These are phyloP conservation scores for Plantago rigida DNA, from an alignment of 305 asterid genomes.

Conservation along the genomic window DNA sequence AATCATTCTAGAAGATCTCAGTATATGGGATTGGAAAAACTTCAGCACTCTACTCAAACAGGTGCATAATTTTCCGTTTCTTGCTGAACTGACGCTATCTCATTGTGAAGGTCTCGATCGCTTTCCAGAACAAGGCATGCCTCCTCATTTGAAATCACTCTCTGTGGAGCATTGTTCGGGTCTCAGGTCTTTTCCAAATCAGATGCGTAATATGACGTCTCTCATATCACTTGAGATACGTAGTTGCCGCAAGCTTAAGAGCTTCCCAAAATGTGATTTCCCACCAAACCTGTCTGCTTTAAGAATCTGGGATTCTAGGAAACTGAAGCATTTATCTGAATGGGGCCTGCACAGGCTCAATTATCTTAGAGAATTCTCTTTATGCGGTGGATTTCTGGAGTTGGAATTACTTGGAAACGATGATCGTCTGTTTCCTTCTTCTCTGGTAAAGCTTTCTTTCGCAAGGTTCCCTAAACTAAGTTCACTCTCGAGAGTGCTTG, in stretches of 20 bases:
- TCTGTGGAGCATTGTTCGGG: constrained; percentile 22
- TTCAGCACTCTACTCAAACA: constrained; percentile 16
- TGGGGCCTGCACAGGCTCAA: constrained; percentile 38
- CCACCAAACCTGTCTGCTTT: constrained; percentile 27
- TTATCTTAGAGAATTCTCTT: constrained; percentile 30
- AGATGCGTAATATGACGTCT: constrained; percentile 16
- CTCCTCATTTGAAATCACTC: constrained; percentile 24
- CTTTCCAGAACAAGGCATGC: constrained; percentile 28
- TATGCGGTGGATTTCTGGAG: constrained; percentile 37
- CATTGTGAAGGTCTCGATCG: constrained; percentile 20
- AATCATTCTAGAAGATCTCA: constrained; percentile 22
- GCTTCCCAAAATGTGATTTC: constrained; percentile 25
- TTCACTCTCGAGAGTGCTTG: constrained; percentile 31
- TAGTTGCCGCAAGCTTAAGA: constrained; percentile 27
- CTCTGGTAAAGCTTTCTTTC: constrained; percentile 28
- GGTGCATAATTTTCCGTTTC: constrained; percentile 20
- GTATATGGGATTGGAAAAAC: constrained; percentile 22
- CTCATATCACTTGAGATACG: constrained; percentile 24
- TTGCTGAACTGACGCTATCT: constrained; percentile 20
- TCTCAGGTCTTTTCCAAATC: constrained; percentile 21
- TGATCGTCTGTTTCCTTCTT: constrained; percentile 28
- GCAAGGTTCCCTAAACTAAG: constrained; percentile 32
- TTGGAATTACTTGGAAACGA: constrained; percentile 22
- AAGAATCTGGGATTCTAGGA: constrained; percentile 30
- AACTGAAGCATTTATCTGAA: constrained; percentile 30